Evolutionary conservation across 75 land plant genomes (phyloP), one percentile per base, ranked within the genome.

Genomic region (Picea glauca): DNA sequence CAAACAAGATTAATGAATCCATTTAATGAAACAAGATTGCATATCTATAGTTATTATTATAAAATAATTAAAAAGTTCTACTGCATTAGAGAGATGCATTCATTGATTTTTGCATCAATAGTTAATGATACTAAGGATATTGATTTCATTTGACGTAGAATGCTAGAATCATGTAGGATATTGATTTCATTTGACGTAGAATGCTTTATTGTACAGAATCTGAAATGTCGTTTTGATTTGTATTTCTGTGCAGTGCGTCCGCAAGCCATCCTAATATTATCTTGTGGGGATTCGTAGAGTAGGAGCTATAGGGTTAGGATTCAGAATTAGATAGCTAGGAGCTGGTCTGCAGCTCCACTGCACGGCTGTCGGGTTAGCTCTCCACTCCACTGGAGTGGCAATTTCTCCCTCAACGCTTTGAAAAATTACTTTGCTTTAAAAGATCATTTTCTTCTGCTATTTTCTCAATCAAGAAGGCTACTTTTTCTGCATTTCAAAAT

Each of bases 261-360:
- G 94, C 32, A 90, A 86, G 87, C 94, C 94, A 84, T 92, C 94
- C 88, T 92, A 93, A 92, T 85, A 84, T 23, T 18, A 7, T 60
- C n/a, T 15, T 60, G 7, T 62, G 26, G 38, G 62, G 68, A 73
- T 33, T 80, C 70, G 60, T 76, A 79, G 74, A 81, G 66, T 20
- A 60, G 62, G 62, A 79, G 4, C 43, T 40, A 33, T 43, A 31
- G 12, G 13, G 12, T 61, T 18, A 58, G 38, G 21, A 18, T 35
- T 57, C 58, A 40, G 43, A 40, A 40, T 40, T 40, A 40, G 43
- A 40, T 40, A 4, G 43, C 43, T 20, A 74, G 57, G 58, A 74
- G 58, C 32, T 74, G 14, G 30, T 56, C 50, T 50, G 57, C 18
- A 57, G 72, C 20, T 68, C 46, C 38, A 6, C 72, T 68, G 72